These are phyloP conservation scores for Hyphopichia homilentoma DNA, from an alignment of 805 yeast species.

Conservation along the genomic window DNA sequence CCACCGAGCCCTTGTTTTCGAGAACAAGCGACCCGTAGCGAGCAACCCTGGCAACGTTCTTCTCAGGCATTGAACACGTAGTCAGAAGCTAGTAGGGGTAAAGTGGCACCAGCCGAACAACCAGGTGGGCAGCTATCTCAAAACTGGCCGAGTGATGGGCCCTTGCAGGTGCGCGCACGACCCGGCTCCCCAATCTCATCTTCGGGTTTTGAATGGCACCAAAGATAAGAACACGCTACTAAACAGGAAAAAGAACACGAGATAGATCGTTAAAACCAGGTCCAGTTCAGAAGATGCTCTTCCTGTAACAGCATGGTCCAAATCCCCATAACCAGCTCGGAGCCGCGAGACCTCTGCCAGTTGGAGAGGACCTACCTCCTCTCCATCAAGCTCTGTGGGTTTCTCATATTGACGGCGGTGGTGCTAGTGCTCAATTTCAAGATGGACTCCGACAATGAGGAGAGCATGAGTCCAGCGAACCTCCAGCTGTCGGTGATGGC, in stretches of 20 bases:
- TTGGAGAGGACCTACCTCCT: conserved; percentile 2
- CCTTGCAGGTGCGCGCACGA: too few relatives aligned
- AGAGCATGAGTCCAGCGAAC: not conserved
- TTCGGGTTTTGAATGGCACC: not conserved
- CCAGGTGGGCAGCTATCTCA: too few relatives aligned
- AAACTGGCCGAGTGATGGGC: too few relatives aligned
- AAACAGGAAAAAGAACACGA: too few relatives aligned
- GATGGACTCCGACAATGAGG: not conserved
- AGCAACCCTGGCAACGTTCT: not conserved
- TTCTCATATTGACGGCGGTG: not conserved
- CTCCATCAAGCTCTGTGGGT: conserved; percentile 1
- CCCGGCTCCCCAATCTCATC: too few relatives aligned
- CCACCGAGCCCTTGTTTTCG: conserved; percentile 57
- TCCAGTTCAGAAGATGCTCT: too few relatives aligned
- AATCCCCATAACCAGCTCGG: not conserved
- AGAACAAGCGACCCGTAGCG: conserved; percentile 10
- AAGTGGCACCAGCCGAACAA: too few relatives aligned
- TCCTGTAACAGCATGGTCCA: not conserved
- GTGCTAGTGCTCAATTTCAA: conserved; percentile 1
- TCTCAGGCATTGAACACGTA: not conserved
- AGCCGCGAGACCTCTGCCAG: conserved; percentile 1
- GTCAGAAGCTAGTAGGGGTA: too few relatives aligned
- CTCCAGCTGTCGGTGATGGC: not conserved
- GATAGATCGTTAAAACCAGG: too few relatives aligned
- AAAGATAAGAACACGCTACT: too few relatives aligned